Percentiles rank a stretch among this genome's conserved stretches.
Conservation (phyloP, 805 yeast species). For the Candida sanyiensis region DNA sequence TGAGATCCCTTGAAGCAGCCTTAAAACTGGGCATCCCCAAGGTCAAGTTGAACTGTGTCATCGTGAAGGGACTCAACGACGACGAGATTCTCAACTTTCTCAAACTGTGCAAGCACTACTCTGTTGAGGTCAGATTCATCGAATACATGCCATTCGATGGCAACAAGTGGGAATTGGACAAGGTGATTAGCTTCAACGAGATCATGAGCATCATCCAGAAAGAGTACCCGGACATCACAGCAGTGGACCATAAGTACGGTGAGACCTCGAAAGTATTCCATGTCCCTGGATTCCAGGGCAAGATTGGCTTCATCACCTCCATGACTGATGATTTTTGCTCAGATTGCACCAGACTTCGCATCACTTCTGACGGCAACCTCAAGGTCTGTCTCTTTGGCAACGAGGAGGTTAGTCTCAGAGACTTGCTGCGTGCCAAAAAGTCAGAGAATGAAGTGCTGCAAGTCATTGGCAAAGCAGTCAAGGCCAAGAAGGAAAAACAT, state of each 20-base stretch:
- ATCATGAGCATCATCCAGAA: constrained; percentile 32
- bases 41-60: constrained; percentile 45
- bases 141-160: constrained; percentile 59
- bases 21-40: constrained; percentile 38
- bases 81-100: constrained; percentile 47
- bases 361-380: constrained; percentile 49
- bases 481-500: constrained; percentile 42
- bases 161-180: constrained; percentile 43
- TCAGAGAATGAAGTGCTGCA: constrained; percentile 32
- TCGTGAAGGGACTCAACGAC: constrained; percentile 44
- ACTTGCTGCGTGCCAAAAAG: constrained; percentile 34
- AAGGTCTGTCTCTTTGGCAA: constrained; percentile 52
- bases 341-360: constrained; percentile 45
- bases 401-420: constrained; percentile 43
- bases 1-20: constrained; percentile 39
- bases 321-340: constrained; percentile 51
- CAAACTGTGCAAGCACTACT: constrained; percentile 32
- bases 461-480: constrained; percentile 41
- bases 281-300: constrained; percentile 39
- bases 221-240: constrained; percentile 26
- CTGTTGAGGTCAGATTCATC: constrained; percentile 46
- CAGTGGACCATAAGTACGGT: constrained; percentile 30
- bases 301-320: constrained; percentile 48
- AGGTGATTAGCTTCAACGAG: constrained; percentile 41
- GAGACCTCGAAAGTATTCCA: constrained; percentile 45